Percentiles rank a stretch among this genome's conserved stretches.
These are phyloP conservation scores for Paxillus involutus DNA, from an alignment of 768 basidiomycete species.

Conservation along the genomic window DNA sequence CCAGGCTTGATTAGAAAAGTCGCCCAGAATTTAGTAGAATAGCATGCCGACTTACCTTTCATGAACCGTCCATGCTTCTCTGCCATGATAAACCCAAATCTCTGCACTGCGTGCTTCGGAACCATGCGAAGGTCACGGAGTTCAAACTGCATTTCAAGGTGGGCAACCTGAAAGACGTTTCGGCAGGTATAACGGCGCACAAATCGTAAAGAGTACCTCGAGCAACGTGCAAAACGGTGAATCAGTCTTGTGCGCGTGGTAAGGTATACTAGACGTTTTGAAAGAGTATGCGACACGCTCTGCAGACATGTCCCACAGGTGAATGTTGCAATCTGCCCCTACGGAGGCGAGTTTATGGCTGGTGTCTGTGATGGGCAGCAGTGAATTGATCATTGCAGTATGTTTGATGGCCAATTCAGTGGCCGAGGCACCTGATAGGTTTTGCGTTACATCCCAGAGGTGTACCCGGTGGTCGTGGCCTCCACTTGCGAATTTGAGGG, in stretches of 20 bases:
- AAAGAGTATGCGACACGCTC: conserved; percentile 41
- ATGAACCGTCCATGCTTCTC: conserved; percentile 43
- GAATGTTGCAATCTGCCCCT: conserved; percentile 47
- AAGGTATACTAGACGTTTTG: conserved; percentile 42
- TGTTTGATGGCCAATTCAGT: conserved; percentile 41
- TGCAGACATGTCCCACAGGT: conserved; percentile 46
- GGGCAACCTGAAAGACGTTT: conserved; percentile 37
- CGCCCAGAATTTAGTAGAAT: conserved; percentile 1
- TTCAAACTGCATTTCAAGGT: conserved; percentile 53
- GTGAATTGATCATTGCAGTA: conserved; percentile 40
- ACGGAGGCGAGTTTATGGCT: conserved; percentile 48
- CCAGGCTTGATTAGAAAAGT: conserved; percentile 13
- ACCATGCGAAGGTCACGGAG: conserved; percentile 46
- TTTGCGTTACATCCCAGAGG: conserved; percentile 42
- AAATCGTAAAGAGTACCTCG: conserved; percentile 35
- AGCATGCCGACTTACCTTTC: conserved; percentile 38
- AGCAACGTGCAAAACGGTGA: conserved; percentile 42
- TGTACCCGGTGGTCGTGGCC: conserved; percentile 50
- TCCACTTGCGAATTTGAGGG: conserved; percentile 46
- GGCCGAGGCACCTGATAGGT: conserved; percentile 31
- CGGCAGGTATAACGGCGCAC: background rate
- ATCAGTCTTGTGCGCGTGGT: conserved; percentile 40
- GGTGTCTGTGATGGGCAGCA: conserved; percentile 43
- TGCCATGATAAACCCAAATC: conserved; percentile 43
- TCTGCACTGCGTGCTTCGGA: conserved; percentile 34